Conservation (phyloP, 352 stramenopile species). For the Globisporangium camurandrum region DNA sequence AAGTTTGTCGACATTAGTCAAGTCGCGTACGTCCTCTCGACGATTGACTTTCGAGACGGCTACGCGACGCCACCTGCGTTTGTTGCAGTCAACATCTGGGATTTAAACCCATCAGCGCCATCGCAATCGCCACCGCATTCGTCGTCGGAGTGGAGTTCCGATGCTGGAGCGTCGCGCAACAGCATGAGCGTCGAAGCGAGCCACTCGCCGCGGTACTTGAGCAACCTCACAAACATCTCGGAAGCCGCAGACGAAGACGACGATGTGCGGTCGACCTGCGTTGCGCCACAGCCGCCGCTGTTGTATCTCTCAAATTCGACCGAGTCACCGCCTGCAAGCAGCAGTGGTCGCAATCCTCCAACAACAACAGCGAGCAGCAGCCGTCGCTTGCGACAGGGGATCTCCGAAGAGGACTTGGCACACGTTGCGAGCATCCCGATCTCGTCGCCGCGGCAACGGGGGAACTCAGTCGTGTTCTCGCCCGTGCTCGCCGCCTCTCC, state of each 20-base stretch:
- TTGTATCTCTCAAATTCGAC: constrained; percentile 9
- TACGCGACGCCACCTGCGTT: constrained; percentile 28
- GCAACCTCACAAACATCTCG: constrained; percentile 14
- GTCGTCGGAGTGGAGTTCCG: constrained; percentile 1
- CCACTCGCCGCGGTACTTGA: constrained; percentile 17
- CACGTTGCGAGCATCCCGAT: constrained; percentile 34
- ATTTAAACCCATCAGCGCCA: constrained; percentile 7
- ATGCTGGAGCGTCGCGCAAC: constrained; percentile 7
- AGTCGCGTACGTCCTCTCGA: constrained; percentile 65
- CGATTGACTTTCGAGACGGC: constrained; percentile 62
- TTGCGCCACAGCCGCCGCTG: not conserved
- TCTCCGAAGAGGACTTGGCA: constrained; percentile 36
- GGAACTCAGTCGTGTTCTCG: constrained; percentile 57
- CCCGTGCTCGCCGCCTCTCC: constrained; percentile 35
- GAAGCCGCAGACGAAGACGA: constrained; percentile 9
- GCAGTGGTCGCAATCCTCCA: not conserved
- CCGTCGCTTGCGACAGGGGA: constrained; percentile 20
- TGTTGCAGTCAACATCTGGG: constrained; percentile 55
- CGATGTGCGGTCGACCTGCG: constrained; percentile 1
- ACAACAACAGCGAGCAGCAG: not conserved
- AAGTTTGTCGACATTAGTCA: constrained; percentile 75
- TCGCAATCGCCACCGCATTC: constrained; percentile 10
- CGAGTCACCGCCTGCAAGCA: not conserved
- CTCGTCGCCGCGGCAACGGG: constrained; percentile 28
- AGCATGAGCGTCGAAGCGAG: constrained; percentile 15